Evolutionary conservation across 352 stramenopile genomes (phyloP).

Genomic region (Lagenidium sp.): DNA sequence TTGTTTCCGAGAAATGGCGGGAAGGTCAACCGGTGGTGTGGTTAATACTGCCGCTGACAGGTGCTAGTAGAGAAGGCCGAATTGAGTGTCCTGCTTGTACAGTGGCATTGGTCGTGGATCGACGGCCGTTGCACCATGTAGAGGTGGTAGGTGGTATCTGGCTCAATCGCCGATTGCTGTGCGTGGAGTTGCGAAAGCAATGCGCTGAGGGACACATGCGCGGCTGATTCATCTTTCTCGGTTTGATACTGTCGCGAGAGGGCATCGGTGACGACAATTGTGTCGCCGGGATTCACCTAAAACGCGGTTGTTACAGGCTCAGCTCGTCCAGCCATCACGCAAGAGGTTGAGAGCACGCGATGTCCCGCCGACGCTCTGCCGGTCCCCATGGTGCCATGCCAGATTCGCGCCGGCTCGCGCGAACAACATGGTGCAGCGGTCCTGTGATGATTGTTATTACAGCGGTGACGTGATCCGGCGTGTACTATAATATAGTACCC

Average conservation of each 20-base stretch:
- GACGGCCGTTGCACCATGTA: not conserved
- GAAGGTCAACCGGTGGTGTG: not conserved
- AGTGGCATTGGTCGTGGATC: constrained; percentile 1
- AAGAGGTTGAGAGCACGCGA: not conserved
- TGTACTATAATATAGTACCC: too few species aligned
- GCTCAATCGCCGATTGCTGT: not conserved
- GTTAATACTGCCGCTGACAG: not conserved
- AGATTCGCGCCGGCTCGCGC: too few species aligned
- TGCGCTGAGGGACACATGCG: not conserved
- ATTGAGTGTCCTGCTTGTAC: constrained; percentile 1
- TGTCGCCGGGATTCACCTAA: not conserved
- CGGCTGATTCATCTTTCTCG: not conserved
- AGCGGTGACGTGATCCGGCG: too few species aligned
- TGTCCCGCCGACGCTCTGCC: too few species aligned
- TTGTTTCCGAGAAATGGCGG: not conserved
- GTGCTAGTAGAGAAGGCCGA: not conserved
- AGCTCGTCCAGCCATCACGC: not conserved
- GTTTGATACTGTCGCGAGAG: not conserved
- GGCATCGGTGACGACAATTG: not conserved
- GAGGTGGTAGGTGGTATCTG: not conserved
- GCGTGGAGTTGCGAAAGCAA: not conserved
- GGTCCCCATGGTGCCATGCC: too few species aligned
- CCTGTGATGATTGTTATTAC: too few species aligned
- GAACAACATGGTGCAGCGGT: too few species aligned
- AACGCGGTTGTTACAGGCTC: not conserved